These are phyloP conservation scores for Claviceps sorghi DNA, from an alignment of 2,329 filamentous ascomycete genomes.

Conservation along the genomic window DNA sequence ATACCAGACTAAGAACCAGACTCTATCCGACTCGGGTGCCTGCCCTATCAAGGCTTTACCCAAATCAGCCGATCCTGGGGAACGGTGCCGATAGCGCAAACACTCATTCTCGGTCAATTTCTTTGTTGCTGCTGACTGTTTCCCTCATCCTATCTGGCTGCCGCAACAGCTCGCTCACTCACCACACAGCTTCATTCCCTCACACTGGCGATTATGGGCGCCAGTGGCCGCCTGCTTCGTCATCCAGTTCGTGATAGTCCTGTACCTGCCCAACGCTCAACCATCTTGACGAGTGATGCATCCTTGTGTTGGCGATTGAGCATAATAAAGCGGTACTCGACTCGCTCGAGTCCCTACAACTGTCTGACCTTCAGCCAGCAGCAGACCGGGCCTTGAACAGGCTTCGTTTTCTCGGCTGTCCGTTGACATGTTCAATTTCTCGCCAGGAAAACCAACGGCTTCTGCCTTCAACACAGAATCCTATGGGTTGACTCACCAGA, in stretches of 20 bases:
- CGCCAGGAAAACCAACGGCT: conserved; percentile 18
- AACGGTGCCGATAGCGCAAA: conserved; percentile 9
- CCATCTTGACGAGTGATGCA: conserved; percentile 23
- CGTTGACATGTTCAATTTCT: conserved; percentile 25
- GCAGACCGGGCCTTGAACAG: conserved; percentile 16
- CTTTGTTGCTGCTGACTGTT: conserved; percentile 5
- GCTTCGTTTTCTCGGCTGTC: conserved; percentile 18
- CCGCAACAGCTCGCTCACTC: conserved; percentile 1
- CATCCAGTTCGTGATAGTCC: conserved; percentile 17
- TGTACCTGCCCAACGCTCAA: conserved; percentile 18
- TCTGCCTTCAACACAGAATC: conserved; percentile 15
- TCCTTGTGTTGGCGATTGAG: conserved; percentile 20
- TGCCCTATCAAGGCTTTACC: conserved; percentile 10
- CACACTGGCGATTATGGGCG: conserved; percentile 23
- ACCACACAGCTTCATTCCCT: conserved; percentile 11
- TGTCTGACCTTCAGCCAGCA: conserved; percentile 21
- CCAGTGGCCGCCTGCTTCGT: conserved; percentile 18
- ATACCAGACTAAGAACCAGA: not conserved
- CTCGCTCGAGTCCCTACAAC: conserved; percentile 24
- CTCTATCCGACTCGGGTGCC: conserved; percentile 4
- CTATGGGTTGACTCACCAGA: conserved; percentile 19
- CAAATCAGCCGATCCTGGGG: conserved; percentile 11
- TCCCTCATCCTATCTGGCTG: conserved; percentile 9
- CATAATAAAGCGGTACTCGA: conserved; percentile 23
- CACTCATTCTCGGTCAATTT: not conserved